Evolutionary conservation across 305 asterid genomes (phyloP).

Genomic region (Fraxinus floribunda): DNA sequence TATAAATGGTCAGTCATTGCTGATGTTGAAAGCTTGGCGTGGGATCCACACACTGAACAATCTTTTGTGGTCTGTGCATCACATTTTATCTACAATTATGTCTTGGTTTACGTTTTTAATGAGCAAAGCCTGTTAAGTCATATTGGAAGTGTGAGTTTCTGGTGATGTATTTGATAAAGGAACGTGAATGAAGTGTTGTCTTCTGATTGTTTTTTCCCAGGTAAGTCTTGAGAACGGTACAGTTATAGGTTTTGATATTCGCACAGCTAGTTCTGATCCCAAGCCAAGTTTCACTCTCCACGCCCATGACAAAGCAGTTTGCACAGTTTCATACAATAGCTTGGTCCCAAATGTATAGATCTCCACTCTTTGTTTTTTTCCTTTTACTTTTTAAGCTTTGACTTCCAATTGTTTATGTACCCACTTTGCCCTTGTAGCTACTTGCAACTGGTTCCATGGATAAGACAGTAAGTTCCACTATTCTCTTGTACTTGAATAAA

Average conservation of each 20-base stretch:
- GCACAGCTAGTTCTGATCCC: constrained; percentile 56
- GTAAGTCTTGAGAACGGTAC: constrained; percentile 86
- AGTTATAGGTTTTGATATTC: constrained; percentile 69
- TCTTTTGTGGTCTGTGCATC: constrained; percentile 59
- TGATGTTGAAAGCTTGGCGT: constrained; percentile 86
- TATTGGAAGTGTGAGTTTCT: neutral
- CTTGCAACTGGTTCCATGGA: constrained; percentile 93
- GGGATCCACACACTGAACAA: constrained; percentile 87
- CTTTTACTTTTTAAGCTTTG: neutral
- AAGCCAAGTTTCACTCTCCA: constrained; percentile 63
- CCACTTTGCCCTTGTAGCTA: constrained; percentile 54
- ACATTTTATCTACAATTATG: neutral
- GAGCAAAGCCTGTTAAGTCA: neutral
- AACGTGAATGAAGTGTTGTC: neutral
- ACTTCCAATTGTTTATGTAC: neutral
- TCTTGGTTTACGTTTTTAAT: neutral
- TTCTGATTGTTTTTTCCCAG: constrained; percentile 40
- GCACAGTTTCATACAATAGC: constrained; percentile 60
- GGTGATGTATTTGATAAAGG: neutral
- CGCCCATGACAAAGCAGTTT: constrained; percentile 88
- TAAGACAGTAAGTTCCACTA: constrained; percentile 56
- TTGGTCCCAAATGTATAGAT: constrained; percentile 63
- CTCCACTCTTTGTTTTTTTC: neutral
- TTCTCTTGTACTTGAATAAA: constrained; percentile 1
- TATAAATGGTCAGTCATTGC: constrained; percentile 64